A percentile compares a stretch with the other conserved stretches of the same genome.
phyloP scores from a whole-genome alignment of 805 yeast genomes.

The Suhomyces emberorum region DNA sequence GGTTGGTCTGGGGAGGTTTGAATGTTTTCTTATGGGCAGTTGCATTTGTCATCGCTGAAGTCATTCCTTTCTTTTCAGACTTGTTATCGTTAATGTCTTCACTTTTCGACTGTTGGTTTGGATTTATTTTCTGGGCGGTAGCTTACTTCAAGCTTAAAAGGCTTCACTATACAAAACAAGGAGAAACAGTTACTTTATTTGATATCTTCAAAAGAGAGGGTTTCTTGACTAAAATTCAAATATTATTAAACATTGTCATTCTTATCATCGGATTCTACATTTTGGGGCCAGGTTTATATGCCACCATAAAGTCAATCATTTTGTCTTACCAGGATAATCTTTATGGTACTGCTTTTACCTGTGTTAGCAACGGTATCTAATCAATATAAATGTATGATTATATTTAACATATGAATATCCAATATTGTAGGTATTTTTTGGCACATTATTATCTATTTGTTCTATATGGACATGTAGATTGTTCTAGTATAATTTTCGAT shows the following conservation, averaged over 20 bases:
- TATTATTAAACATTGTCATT: constrained; percentile 32
- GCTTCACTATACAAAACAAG: constrained; percentile 14
- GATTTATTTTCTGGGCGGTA: constrained; percentile 61
- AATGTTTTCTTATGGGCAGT: constrained; percentile 45
- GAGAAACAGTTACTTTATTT: constrained; percentile 21
- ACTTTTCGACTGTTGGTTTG: constrained; percentile 64
- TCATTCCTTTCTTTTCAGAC: constrained; percentile 62
- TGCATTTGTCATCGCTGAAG: constrained; percentile 60
- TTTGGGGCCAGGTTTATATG: constrained; percentile 58
- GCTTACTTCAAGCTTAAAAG: constrained; percentile 49
- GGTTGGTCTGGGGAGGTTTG: constrained; percentile 50
- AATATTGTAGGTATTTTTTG: too few species aligned
- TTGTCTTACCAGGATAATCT: constrained; percentile 45
- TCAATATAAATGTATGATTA: too few species aligned
- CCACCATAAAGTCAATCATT: constrained; percentile 54
- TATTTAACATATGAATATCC: too few species aligned
- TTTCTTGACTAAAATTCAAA: constrained; percentile 33
- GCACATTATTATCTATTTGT: too few species aligned
- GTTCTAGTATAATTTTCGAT: too few species aligned
- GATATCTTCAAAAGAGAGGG: constrained; percentile 26
- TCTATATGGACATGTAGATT: not conserved
- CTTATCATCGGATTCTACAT: constrained; percentile 50
- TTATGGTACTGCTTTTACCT: constrained; percentile 52
- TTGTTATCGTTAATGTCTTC: constrained; percentile 57
- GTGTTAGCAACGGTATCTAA: constrained; percentile 38